Base-by-base conservation (phyloP, 345 rosid genomes). In the Lepidium didymum region DNA sequence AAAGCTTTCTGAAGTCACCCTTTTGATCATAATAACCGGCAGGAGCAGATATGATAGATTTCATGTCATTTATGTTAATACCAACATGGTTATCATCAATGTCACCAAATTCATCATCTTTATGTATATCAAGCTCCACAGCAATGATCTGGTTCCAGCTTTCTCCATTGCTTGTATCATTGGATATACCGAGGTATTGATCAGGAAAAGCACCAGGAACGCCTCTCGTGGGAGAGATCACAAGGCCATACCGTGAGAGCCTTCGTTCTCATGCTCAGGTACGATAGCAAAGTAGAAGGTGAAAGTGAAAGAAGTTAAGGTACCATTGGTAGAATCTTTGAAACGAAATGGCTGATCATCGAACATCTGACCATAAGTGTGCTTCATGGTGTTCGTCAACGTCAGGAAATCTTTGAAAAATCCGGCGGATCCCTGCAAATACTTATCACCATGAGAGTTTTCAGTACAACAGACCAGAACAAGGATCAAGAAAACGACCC, bases 71-170 rank as follows among this genome's bases (percentile, higher is more conserved):
- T 44, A 86, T 67, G 49, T 88, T 84, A 37, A 88, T 78, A 21
- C 87, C 87, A 6, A 89, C 84, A 69, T 82, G 96, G 56, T 85
- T 87, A 47, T 56, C 66, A 3, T 73, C 0, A 18, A 64, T 29
- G 52, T 70, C 75, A 0, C 15, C 69, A 44, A 71, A 71, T 10
- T 63, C 75, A 2, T 44, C 60, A 52, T 79, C 75, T 44, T 71
- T 62, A 13, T 71, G 1, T 33, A 43, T 55, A 54, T 71, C 69
- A 0, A 71, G 25, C 75, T 71, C 75, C 7, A 62, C 75, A 15
- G 56, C 49, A 0, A 71, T 12, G 62, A 71, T 0, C 1, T 62
- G 68, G 0, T 71, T 71, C 0, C 69, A 62, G 56, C 50, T 62
- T 0, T 71, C 37, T 0, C 75, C 75, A 0, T 76, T 14, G 9